phyloP scores from a whole-genome alignment of 2,329 filamentous ascomycete genomes.

The Microdochium bolleyi region DNA sequence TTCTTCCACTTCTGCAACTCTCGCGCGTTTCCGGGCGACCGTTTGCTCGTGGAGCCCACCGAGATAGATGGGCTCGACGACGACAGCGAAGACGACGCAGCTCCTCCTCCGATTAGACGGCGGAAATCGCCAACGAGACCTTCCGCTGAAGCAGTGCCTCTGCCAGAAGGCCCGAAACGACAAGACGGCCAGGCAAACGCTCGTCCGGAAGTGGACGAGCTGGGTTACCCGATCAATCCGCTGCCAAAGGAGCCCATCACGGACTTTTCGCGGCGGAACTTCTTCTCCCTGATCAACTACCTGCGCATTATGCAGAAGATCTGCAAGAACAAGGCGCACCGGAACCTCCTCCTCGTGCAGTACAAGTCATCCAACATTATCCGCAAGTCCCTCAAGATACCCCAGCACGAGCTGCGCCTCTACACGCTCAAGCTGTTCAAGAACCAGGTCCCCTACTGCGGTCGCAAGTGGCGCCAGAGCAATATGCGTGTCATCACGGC shows the following conservation, averaged over 20 bases:
- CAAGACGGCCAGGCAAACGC: conserved; percentile 23
- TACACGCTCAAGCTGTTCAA: conserved; percentile 99
- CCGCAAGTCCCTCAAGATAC: conserved; percentile 83
- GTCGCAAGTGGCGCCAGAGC: conserved; percentile 92
- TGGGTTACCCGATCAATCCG: conserved; percentile 70
- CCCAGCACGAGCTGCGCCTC: conserved; percentile 76
- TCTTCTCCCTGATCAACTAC: conserved; percentile 93
- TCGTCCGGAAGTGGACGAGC: conserved; percentile 69
- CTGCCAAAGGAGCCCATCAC: conserved; percentile 73
- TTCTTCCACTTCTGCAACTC: conserved; percentile 87
- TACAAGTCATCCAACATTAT: conserved; percentile 94
- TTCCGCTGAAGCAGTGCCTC: conserved; percentile 21
- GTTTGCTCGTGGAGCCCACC: conserved; percentile 13
- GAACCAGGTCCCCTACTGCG: conserved; percentile 95
- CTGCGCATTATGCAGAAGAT: conserved; percentile 96
- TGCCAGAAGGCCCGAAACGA: conserved; percentile 26
- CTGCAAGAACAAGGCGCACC: conserved; percentile 90
- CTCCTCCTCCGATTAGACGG: conserved; percentile 72
- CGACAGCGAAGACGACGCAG: conserved; percentile 68
- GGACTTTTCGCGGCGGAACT: conserved; percentile 85
- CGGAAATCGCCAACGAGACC: conserved; percentile 36
- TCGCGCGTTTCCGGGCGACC: conserved; percentile 19
- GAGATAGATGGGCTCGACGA: conserved; percentile 28
- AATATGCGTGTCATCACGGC: conserved; percentile 99
- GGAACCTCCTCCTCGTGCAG: conserved; percentile 85